Percentiles rank a stretch among this genome's conserved stretches.
Evolutionary conservation across 345 rosid genomes (phyloP).

Genomic region (Odontarrhena argentea): DNA sequence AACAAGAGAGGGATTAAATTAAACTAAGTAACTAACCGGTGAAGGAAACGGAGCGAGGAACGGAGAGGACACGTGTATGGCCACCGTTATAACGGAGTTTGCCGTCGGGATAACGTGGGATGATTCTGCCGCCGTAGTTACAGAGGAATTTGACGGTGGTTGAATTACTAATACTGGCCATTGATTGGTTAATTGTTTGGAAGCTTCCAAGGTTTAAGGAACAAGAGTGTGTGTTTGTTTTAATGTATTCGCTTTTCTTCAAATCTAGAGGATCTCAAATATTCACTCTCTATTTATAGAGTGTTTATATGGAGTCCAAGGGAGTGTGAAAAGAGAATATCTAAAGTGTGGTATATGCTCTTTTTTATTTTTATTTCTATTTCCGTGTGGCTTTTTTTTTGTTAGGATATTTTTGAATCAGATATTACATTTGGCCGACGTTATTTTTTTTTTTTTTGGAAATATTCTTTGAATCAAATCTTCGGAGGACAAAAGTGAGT

Average conservation of each 20-base stretch:
- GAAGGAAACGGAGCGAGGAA: conserved; percentile 67
- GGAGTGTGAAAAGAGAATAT: conserved; percentile 8
- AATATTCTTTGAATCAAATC: background rate
- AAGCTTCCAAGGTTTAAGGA: background rate
- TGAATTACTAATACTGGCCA: conserved; percentile 17
- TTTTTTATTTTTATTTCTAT: background rate
- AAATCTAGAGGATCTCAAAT: background rate
- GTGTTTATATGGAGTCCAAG: too few relatives aligned
- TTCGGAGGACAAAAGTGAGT: background rate
- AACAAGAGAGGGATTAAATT: background rate
- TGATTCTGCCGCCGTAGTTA: conserved; percentile 85
- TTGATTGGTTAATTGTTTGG: conserved; percentile 10
- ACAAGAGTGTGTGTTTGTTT: background rate
- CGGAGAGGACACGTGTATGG: conserved; percentile 84
- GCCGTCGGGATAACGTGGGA: conserved; percentile 83
- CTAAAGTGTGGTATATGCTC: background rate
- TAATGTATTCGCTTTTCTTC: background rate
- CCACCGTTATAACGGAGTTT: conserved; percentile 92
- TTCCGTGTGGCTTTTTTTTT: background rate
- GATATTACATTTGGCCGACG: conserved; percentile 34
- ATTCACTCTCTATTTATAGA: background rate
- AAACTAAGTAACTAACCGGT: conserved; percentile 49
- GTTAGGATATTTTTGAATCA: background rate
- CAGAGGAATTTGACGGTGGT: conserved; percentile 73
- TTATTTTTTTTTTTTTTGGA: conserved; percentile 7